Evolutionary conservation across 176 grass and related monocot species (phyloP).

Genomic region (Aegilops bicornis): DNA sequence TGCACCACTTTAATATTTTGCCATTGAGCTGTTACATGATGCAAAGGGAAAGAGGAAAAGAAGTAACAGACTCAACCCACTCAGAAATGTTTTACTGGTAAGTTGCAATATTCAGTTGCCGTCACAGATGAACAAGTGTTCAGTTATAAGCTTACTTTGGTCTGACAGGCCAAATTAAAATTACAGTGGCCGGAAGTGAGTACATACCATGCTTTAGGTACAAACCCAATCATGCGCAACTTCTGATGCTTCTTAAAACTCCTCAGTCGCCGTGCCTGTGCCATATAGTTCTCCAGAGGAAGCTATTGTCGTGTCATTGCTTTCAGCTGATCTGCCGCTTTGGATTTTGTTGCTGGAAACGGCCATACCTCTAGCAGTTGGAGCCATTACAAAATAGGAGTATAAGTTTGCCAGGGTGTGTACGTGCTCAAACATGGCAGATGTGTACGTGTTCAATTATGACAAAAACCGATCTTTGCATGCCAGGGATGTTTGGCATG

Average conservation of each 20-base stretch:
- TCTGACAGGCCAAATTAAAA: neutral
- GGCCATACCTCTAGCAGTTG: neutral
- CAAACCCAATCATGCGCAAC: neutral
- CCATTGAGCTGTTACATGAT: neutral
- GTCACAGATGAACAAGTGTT: no score
- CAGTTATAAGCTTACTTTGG: neutral
- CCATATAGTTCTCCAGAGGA: neutral
- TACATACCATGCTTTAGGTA: neutral
- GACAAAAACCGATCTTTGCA: neutral
- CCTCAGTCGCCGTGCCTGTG: neutral
- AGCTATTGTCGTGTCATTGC: neutral
- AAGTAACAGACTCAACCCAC: no score
- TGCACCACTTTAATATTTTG: neutral
- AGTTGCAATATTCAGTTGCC: no score
- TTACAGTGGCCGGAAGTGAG: neutral
- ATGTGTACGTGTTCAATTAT: slow-evolving; percentile 5
- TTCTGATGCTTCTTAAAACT: neutral
- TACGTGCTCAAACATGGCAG: slow-evolving; percentile 7
- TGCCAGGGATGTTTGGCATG: neutral
- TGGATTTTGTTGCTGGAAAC: neutral
- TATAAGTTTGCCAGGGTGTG: neutral
- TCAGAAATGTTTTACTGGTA: no score
- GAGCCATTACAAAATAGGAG: neutral
- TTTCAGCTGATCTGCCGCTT: neutral
- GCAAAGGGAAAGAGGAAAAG: neutral